These are phyloP conservation scores for Nitzschia sp. DNA, from an alignment of 108 stramenopile species.

Conservation along the genomic window DNA sequence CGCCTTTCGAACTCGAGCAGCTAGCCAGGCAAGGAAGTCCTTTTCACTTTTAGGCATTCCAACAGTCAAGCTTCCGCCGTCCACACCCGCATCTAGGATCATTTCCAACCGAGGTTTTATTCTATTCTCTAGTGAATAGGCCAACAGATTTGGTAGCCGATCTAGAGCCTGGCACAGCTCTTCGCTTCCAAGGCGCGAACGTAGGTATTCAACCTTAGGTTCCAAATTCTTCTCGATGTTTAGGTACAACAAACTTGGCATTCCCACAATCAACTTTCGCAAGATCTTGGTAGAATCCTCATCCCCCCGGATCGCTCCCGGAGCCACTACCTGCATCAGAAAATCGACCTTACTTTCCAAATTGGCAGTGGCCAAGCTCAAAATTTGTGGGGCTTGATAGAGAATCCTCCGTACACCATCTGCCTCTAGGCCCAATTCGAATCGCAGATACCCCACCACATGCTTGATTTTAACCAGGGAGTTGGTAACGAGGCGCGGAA, in stretches of 20 bases:
- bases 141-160: constrained; percentile 68
- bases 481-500: constrained; percentile 70
- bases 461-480: constrained; percentile 73
- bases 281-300: constrained; percentile 4
- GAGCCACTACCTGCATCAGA: constrained; percentile 37
- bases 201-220: constrained; percentile 73
- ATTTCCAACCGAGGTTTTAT: constrained; percentile 68
- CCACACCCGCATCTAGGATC: constrained; percentile 45
- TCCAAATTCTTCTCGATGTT: constrained; percentile 53
- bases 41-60: constrained; percentile 68
- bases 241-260: constrained; percentile 65
- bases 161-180: constrained; percentile 44
- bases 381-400: constrained; percentile 71
- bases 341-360: constrained; percentile 62
- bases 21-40: constrained; percentile 65
- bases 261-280: constrained; percentile 55
- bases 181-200: constrained; percentile 26
- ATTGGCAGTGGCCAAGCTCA: constrained; percentile 55
- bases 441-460: constrained; percentile 66
- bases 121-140: constrained; percentile 73
- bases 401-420: constrained; percentile 69
- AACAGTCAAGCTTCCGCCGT: constrained; percentile 55
- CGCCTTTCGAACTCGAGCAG: constrained; percentile 11
- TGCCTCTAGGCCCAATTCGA: constrained; percentile 64
- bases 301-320: constrained; percentile 4